These are phyloP conservation scores for Penicillium olsonii DNA, from an alignment of 2,329 filamentous ascomycete genomes.

Conservation along the genomic window DNA sequence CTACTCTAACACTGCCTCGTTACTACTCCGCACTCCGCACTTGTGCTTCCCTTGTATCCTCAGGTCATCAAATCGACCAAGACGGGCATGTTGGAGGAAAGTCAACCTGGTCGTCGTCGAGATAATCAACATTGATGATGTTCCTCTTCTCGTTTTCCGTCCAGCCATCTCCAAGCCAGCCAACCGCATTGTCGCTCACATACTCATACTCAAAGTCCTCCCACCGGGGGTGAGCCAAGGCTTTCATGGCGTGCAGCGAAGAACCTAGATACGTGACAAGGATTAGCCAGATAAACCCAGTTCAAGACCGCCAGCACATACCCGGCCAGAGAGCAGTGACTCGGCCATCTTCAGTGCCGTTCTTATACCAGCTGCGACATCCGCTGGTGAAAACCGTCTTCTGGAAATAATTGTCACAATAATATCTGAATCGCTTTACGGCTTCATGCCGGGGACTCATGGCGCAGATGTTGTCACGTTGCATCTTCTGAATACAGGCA, in stretches of 20 bases:
- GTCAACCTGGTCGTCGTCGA: conserved; percentile 39
- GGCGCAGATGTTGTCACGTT: conserved; percentile 36
- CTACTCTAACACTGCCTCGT: too few species aligned
- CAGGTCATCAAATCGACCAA: too few species aligned
- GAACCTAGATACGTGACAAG: conserved; percentile 24
- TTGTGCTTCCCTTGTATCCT: too few species aligned
- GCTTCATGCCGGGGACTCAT: conserved; percentile 29
- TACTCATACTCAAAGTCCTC: conserved; percentile 44
- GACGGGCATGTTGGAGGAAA: conserved; percentile 25
- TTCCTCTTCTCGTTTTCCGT: conserved; percentile 35
- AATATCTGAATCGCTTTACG: conserved; percentile 29
- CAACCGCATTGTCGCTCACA: conserved; percentile 31
- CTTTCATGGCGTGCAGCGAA: conserved; percentile 40
- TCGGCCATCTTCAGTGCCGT: conserved; percentile 32
- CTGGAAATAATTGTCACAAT: conserved; percentile 39
- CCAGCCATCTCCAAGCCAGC: conserved; percentile 40
- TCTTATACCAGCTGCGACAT: conserved; percentile 44
- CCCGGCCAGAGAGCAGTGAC: conserved; percentile 40
- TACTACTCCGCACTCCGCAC: too few species aligned
- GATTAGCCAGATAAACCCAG: neutral
- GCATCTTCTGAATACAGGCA: conserved; percentile 36
- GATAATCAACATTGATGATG: conserved; percentile 35
- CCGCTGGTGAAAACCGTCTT: conserved; percentile 37
- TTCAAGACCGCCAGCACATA: conserved; percentile 12
- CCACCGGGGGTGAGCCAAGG: conserved; percentile 38